phyloP scores from a whole-genome alignment of 352 stramenopile genomes.

The Chrysophaeum taylorii region DNA sequence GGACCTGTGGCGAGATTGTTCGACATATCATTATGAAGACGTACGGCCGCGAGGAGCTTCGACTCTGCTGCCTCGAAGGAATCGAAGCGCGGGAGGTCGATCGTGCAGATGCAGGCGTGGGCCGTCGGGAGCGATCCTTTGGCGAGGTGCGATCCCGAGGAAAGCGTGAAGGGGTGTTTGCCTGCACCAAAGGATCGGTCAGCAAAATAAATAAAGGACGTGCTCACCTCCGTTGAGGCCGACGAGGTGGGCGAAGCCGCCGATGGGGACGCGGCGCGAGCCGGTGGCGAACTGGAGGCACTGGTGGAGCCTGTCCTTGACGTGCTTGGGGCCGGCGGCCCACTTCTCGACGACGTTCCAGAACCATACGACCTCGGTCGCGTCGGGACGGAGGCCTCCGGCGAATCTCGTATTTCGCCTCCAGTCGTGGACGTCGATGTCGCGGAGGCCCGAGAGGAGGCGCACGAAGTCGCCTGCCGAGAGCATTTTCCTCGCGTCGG shows the following conservation, averaged over 20 bases:
- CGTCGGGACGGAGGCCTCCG: not conserved
- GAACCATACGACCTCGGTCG: not conserved
- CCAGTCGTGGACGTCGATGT: conserved; percentile 12
- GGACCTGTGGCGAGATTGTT: no score
- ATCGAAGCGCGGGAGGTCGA: conserved; percentile 2
- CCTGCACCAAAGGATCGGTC: no score
- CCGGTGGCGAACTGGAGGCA: conserved; percentile 13
- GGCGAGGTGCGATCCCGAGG: not conserved
- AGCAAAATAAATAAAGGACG: no score
- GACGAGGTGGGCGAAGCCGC: conserved; percentile 12
- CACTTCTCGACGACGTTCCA: not conserved
- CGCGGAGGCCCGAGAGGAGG: not conserved
- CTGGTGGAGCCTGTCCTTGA: not conserved
- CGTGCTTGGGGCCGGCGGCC: not conserved
- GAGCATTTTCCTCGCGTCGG: conserved; percentile 4
- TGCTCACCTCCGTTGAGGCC: conserved; percentile 12
- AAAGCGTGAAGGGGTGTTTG: conserved; percentile 9
- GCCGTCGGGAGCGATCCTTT: conserved; percentile 1
- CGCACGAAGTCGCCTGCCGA: not conserved
- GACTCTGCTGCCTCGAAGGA: not conserved
- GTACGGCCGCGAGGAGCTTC: not conserved
- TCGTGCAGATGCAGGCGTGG: conserved; percentile 10
- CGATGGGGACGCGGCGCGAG: conserved; percentile 1
- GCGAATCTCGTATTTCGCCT: not conserved
- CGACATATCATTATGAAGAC: no score